These are phyloP conservation scores for Pythium sp. DNA, from an alignment of 352 stramenopile genomes.

Conservation along the genomic window DNA sequence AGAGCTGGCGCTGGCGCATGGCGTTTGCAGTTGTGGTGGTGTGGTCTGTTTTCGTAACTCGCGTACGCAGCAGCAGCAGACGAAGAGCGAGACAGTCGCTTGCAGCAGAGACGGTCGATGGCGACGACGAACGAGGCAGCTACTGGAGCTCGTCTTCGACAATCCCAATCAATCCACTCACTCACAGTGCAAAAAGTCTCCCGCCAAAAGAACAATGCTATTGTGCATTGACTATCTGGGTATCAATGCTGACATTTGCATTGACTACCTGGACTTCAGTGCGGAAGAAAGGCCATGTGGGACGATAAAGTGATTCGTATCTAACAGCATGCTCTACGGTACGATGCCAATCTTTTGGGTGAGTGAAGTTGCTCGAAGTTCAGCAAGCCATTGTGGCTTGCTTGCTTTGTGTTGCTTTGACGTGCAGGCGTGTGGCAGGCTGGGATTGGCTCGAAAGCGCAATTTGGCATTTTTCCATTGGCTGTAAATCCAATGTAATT, in stretches of 20 bases:
- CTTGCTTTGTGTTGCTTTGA: not conserved
- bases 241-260: not conserved
- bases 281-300: not conserved
- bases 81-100: not conserved
- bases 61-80: not conserved
- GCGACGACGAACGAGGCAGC: not conserved
- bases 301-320: not conserved
- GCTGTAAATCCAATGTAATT: not conserved
- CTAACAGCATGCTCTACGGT: not conserved
- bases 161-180: not conserved
- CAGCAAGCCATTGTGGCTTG: not conserved
- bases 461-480: not conserved
- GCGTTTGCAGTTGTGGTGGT: not conserved
- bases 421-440: conserved; percentile 28
- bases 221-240: not conserved
- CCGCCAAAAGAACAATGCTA: not conserved
- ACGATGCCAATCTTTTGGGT: not conserved
- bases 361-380: conserved; percentile 2
- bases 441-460: conserved; percentile 25
- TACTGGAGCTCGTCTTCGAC: not conserved
- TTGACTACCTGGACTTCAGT: not conserved
- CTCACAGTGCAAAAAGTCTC: not conserved
- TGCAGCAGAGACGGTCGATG: not conserved
- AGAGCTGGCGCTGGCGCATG: conserved; percentile 52
- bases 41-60: not conserved